Percentiles rank a stretch among this genome's conserved stretches.
Evolutionary conservation across 139 green algal genomes (phyloP).

Genomic region (Gonium pectorale): DNA sequence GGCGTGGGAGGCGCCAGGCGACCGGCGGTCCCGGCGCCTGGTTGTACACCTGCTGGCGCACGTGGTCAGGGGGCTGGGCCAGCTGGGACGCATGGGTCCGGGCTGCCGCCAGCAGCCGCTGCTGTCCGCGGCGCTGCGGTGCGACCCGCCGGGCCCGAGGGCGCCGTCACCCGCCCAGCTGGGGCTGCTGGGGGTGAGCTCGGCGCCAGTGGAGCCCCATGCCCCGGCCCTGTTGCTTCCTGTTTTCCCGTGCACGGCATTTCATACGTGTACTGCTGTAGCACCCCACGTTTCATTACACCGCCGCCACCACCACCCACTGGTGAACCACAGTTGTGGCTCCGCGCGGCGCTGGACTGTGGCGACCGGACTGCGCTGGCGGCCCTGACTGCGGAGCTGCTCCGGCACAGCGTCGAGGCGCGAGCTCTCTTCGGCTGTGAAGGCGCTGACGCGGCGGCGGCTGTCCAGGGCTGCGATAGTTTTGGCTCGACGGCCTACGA

Average conservation of each 20-base stretch:
- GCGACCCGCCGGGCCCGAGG: neutral
- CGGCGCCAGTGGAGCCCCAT: no score
- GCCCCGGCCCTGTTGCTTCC: no score
- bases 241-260: neutral
- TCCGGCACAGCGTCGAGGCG: neutral
- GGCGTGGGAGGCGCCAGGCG: neutral
- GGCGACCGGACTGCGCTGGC: neutral
- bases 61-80: neutral
- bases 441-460: no score
- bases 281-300: neutral
- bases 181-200: conserved; percentile 18
- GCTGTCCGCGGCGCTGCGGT: conserved; percentile 4
- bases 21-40: neutral
- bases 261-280: neutral
- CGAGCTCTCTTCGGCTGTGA: neutral
- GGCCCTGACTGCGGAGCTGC: conserved; percentile 10
- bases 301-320: no score
- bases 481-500: no score
- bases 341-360: conserved; percentile 15
- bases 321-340: neutral
- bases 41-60: neutral
- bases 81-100: neutral
- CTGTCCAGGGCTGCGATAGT: no score
- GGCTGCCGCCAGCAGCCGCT: neutral
- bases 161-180: neutral